phyloP scores from a whole-genome alignment of 2,329 filamentous ascomycete genomes.

The Chrysosporium keratinophilum region DNA sequence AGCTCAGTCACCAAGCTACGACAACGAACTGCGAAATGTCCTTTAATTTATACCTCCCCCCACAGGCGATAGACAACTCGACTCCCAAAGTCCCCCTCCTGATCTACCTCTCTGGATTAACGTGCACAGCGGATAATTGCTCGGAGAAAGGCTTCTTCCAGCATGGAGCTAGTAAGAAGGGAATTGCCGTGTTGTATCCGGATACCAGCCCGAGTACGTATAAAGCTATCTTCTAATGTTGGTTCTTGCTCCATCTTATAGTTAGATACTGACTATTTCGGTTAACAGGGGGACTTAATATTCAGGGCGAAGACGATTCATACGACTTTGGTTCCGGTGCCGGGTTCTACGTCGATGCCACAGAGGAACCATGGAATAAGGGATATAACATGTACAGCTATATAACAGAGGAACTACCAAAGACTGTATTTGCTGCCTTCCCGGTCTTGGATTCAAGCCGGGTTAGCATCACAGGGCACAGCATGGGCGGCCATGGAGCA shows the following conservation, averaged over 20 bases:
- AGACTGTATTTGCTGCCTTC: conserved; percentile 61
- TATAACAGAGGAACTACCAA: conserved; percentile 77
- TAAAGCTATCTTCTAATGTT: not conserved
- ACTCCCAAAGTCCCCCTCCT: conserved; percentile 66
- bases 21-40: conserved; percentile 80
- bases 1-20: conserved; percentile 75
- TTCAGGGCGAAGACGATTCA: conserved; percentile 72
- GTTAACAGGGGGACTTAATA: conserved; percentile 55
- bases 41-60: conserved; percentile 84
- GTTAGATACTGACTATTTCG: not conserved
- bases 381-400: conserved; percentile 96
- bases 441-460: conserved; percentile 57
- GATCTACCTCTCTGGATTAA: conserved; percentile 87
- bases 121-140: conserved; percentile 79
- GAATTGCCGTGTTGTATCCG: conserved; percentile 87
- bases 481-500: conserved; percentile 94
- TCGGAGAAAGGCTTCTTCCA: conserved; percentile 83
- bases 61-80: conserved; percentile 46
- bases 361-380: conserved; percentile 57
- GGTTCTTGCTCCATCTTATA: not conserved
- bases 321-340: conserved; percentile 91
- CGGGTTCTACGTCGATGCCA: conserved; percentile 90
- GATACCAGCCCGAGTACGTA: conserved; percentile 78
- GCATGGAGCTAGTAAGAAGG: conserved; percentile 62
- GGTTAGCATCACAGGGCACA: conserved; percentile 84